phyloP scores from a whole-genome alignment of 768 basidiomycete species.

The Boletus insuetus region DNA sequence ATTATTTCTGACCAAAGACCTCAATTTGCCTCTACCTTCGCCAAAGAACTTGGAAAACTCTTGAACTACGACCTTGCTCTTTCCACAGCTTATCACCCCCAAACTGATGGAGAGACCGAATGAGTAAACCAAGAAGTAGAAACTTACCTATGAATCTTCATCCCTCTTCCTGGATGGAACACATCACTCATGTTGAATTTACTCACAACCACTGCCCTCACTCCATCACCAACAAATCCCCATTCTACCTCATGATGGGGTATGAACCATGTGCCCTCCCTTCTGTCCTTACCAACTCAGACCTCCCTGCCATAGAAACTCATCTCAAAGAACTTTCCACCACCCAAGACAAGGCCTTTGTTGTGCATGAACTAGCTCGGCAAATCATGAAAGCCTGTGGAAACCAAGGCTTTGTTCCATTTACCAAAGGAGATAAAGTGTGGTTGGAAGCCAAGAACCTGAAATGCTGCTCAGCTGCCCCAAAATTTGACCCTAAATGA shows the following conservation, averaged over 20 bases:
- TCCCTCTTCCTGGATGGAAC: not conserved
- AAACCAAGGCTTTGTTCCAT: not conserved
- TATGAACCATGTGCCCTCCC: no score
- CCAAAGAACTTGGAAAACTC: not conserved
- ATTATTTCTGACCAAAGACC: not conserved
- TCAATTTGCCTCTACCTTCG: not conserved
- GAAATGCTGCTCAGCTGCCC: not conserved
- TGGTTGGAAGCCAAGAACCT: not conserved
- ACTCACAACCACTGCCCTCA: not conserved
- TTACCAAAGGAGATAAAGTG: no score
- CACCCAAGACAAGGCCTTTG: no score
- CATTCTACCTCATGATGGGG: no score
- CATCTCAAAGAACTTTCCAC: no score
- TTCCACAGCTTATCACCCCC: no score
- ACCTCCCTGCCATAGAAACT: no score
- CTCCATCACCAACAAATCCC: not conserved
- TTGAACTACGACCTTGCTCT: not conserved
- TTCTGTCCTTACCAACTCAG: rapidly evolving
- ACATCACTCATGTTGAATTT: not conserved
- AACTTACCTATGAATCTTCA: not conserved
- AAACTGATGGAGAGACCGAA: not conserved
- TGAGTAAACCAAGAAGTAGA: not conserved
- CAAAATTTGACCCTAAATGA: not conserved
- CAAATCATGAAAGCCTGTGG: not conserved
- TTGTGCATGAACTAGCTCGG: not conserved